A percentile compares a stretch with the other conserved stretches of the same genome.
Conservation (phyloP, 2,329 filamentous ascomycete species). For the Paecilomyces niveus region DNA sequence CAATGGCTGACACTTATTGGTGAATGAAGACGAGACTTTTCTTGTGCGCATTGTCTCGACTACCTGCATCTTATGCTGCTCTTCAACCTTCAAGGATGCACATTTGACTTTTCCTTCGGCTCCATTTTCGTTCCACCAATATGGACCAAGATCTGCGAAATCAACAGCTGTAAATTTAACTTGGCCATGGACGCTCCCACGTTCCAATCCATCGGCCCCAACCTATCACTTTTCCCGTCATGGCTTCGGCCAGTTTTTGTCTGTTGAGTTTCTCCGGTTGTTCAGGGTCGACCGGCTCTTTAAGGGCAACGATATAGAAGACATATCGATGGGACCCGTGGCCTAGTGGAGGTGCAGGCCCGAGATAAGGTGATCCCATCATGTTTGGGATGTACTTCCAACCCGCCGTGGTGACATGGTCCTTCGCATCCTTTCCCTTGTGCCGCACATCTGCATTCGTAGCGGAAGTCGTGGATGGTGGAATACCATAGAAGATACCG, state of each 20-base stretch:
- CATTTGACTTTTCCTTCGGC: not conserved
- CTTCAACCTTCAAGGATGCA: not conserved
- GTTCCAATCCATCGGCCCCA: constrained; percentile 26
- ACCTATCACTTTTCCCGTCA: constrained; percentile 21
- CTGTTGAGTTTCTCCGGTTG: constrained; percentile 15
- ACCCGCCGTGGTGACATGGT: constrained; percentile 15
- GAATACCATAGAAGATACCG: constrained; percentile 24
- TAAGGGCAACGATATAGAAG: constrained; percentile 24
- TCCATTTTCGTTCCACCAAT: not conserved
- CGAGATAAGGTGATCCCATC: constrained; percentile 13
- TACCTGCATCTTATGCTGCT: not conserved
- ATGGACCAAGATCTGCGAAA: not conserved
- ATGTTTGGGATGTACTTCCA: constrained; percentile 23
- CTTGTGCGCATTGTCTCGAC: not conserved
- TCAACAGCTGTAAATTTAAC: not conserved
- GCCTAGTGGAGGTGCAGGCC: constrained; percentile 20
- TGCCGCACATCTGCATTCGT: constrained; percentile 11
- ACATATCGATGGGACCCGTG: constrained; percentile 28
- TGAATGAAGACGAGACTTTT: no score
- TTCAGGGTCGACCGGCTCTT: constrained; percentile 14
- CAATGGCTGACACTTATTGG: no score
- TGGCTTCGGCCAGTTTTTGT: constrained; percentile 18
- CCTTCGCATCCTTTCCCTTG: not conserved
- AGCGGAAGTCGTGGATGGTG: constrained; percentile 10
- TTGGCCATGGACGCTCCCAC: constrained; percentile 20